Percentiles rank a stretch among this genome's conserved stretches.
phyloP scores from a whole-genome alignment of 768 basidiomycete genomes.

The Mycena haematopus region DNA sequence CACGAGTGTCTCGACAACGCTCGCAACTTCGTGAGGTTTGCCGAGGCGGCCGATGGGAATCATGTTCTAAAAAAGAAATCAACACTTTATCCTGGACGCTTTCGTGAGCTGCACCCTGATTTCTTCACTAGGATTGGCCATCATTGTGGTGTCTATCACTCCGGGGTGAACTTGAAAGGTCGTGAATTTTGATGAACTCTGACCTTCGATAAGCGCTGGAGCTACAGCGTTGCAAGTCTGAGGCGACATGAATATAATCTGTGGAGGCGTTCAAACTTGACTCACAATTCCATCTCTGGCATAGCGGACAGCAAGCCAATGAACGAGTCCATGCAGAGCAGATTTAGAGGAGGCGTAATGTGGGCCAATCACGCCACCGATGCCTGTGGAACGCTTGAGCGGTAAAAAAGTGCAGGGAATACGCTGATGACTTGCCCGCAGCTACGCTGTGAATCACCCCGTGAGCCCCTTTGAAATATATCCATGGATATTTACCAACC shows the following conservation, averaged over 20 bases:
- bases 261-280: not conserved
- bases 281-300: slow-evolving; percentile 57
- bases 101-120: slow-evolving; percentile 35
- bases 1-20: slow-evolving; percentile 56
- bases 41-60: slow-evolving; percentile 61
- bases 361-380: slow-evolving; percentile 60
- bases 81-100: slow-evolving; percentile 23
- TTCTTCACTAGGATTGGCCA: slow-evolving; percentile 46
- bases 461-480: too few species aligned
- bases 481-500: slow-evolving; percentile 35
- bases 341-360: slow-evolving; percentile 65
- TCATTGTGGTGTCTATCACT: slow-evolving; percentile 54
- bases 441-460: slow-evolving; percentile 45
- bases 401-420: not conserved
- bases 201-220: slow-evolving; percentile 56
- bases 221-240: slow-evolving; percentile 61
- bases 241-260: not conserved
- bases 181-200: not conserved
- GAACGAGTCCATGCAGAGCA: slow-evolving; percentile 58
- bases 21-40: slow-evolving; percentile 55
- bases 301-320: slow-evolving; percentile 59
- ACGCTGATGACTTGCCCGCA: slow-evolving; percentile 40
- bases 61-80: slow-evolving; percentile 39
- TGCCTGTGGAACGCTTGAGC: slow-evolving; percentile 38
- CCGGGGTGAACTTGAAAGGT: not conserved